A percentile compares a stretch with the other conserved stretches of the same genome.
Conservation (phyloP, 805 yeast genomes). For the Saturnispora galanensis region DNA sequence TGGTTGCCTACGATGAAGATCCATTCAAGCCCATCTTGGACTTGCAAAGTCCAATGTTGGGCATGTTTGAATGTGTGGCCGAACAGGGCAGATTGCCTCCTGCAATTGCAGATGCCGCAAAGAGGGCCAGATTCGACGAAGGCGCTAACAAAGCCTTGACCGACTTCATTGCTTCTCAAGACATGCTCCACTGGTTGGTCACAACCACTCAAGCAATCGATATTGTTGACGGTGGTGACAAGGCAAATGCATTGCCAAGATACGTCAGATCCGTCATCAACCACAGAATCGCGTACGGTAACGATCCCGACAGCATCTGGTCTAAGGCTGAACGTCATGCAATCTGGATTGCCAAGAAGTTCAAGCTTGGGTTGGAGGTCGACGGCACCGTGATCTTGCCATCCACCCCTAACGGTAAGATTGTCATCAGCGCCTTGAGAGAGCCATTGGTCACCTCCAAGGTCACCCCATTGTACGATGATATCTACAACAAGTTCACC, state of each 20-base stretch:
- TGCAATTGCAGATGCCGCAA: constrained; percentile 9
- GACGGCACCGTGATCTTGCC: constrained; percentile 25
- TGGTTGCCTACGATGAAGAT: constrained; percentile 44
- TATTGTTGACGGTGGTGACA: constrained; percentile 61
- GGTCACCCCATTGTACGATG: constrained; percentile 32
- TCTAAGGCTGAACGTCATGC: constrained; percentile 26
- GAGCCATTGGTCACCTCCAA: constrained; percentile 34
- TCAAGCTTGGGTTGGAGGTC: constrained; percentile 27
- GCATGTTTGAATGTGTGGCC: constrained; percentile 54
- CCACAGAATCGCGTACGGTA: constrained; percentile 48
- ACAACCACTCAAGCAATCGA: constrained; percentile 63
- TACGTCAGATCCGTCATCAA: constrained; percentile 43
- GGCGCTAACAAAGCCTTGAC: constrained; percentile 29
- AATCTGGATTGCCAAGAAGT: constrained; percentile 26
- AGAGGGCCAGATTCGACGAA: constrained; percentile 17
- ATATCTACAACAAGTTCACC: constrained; percentile 45
- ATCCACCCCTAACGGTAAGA: constrained; percentile 18
- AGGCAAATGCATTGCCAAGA: constrained; percentile 72
- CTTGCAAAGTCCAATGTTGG: constrained; percentile 49
- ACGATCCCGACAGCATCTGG: constrained; percentile 28
- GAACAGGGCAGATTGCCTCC: constrained; percentile 28
- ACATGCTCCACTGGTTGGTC: constrained; percentile 30
- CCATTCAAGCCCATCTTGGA: constrained; percentile 42
- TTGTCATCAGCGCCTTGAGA: constrained; percentile 15
- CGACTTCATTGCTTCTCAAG: constrained; percentile 19